Base-by-base conservation (phyloP, 352 stramenopile genomes). In the Phytophthora pistaciae region DNA sequence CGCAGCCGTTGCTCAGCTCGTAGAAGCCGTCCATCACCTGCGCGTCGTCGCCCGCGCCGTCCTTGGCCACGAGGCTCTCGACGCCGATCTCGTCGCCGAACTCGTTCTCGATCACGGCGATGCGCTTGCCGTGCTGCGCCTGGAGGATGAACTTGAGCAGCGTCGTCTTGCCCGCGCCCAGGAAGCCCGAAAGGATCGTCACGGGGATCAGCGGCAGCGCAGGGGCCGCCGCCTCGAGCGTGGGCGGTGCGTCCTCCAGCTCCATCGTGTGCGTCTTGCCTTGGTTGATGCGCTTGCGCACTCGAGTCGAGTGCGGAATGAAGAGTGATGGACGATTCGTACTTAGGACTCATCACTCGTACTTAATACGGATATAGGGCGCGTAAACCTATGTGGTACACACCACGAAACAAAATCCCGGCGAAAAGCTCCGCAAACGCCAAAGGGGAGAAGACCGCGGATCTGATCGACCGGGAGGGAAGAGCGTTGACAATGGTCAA, bases 21-120 rank as follows among this genome's bases (percentile, higher is more conserved):
- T 99, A 98, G 61, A 99, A 95, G 53, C 95, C 84, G 49, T 92
- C 86, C 54, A 95, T 85, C 10, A 92, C 82, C 36, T 42, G 36
- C 36, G 36, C 36, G 16, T 90, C 53, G 1, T 85, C 87, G 36
- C 87, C 81, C 3, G 72, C 67, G 3, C 84, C 86, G 50, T 93
- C 79, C 64, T 91, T 91, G 64, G 88, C 80, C 40, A 99, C 82
- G 13, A 98, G 86, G 54, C 92, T 96, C 69, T 99, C 94, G 31
- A 99, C 97, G 46, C 99, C 90, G 25, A 97, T 90, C 63, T 99
- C 91, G 55, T 98, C 94, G 36, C 98, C 98, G 75, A 99, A 99
- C 76, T 99, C 98, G 83, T 99, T 99, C 79, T 99, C 97, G 72
- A 99, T 99, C 31, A 99, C 97, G 1, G 97, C 96, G 60, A 99